Evolutionary conservation across 2,329 filamentous ascomycete species (phyloP), one percentile per base, ranked within the genome.

Genomic region (Ilyonectria mors-panacis): DNA sequence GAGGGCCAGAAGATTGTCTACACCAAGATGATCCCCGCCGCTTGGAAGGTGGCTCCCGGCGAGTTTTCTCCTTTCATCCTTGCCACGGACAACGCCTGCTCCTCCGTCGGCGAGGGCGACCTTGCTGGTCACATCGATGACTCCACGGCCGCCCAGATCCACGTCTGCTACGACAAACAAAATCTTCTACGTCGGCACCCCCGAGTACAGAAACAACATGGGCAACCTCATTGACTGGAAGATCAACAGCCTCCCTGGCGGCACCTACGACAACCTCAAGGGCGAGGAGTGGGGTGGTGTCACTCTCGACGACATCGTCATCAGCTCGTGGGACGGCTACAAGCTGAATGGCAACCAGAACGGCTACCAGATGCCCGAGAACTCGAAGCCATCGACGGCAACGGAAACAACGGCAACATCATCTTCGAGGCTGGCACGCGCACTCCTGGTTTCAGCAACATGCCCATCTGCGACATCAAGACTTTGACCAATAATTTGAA

Each of bases 271-370:
- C 48, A 60, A 53, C 48, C 48, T 60, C 33, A 44, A 45, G 12
- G 35, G n/a, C 19, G 58, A 37, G 6, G 39, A 51, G 26, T 54
- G 58, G 58, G 58, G 58, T 12, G 58, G 58, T 6, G 58, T 60
- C 17, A 51, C 48, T 3, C 58, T 60, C 19, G 58, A 60, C 19
- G 58, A 60, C 13, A 44, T 60, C 10, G 58, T 60, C n/a, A 54
- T 60, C 35, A 60, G 58, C 58, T 44, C 58, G 13, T 60, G 58
- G 58, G 48, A 60, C 19, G 48, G 35, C 19, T 60, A 60, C 58
- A 53, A 60, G 37, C 48, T 54, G 21, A 60, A 60, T 19, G 58
- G 58, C 17, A 45, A 60, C 37, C 53, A 54, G 37, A 60, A 60
- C 15, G 58, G 58, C 17, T 60, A 60, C 37, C 58, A 54, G 37